Percentiles rank a stretch among this genome's conserved stretches.
These are phyloP conservation scores for Fusarium citri DNA, from an alignment of 2,329 filamentous ascomycete species.

Conservation along the genomic window DNA sequence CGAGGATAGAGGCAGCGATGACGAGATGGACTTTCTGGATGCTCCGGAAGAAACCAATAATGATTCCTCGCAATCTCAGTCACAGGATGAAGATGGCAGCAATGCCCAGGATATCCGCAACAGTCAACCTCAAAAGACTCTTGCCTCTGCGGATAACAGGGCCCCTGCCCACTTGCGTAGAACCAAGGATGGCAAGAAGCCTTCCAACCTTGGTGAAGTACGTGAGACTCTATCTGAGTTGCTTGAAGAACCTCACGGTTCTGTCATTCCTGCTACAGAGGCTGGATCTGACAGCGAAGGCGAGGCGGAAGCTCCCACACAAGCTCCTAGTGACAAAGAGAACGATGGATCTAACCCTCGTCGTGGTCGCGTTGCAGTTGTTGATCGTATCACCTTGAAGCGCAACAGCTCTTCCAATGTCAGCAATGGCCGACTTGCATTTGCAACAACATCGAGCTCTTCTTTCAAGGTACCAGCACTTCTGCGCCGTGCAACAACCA, in stretches of 20 bases:
- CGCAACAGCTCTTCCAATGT: conserved; percentile 60
- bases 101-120: conserved; percentile 58
- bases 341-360: conserved; percentile 56
- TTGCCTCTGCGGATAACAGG: conserved; percentile 59
- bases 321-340: conserved; percentile 61
- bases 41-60: conserved; percentile 51
- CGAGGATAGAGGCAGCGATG: conserved; percentile 81
- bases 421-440: conserved; percentile 64
- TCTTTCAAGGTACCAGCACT: conserved; percentile 77
- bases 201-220: conserved; percentile 81
- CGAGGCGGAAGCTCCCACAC: conserved; percentile 46
- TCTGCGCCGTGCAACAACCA: conserved; percentile 79
- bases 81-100: conserved; percentile 48
- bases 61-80: conserved; percentile 52
- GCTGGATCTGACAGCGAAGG: conserved; percentile 56
- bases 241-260: conserved; percentile 73
- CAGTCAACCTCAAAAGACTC: conserved; percentile 61
- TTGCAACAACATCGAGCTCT: conserved; percentile 58
- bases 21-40: conserved; percentile 81
- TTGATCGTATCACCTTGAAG: conserved; percentile 80
- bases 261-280: conserved; percentile 61
- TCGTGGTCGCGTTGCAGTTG: conserved; percentile 60
- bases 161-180: conserved; percentile 71
- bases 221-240: conserved; percentile 85
- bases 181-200: conserved; percentile 72